These are phyloP conservation scores for Fusarium sp. DNA, from an alignment of 2,329 filamentous ascomycete species.

Conservation along the genomic window DNA sequence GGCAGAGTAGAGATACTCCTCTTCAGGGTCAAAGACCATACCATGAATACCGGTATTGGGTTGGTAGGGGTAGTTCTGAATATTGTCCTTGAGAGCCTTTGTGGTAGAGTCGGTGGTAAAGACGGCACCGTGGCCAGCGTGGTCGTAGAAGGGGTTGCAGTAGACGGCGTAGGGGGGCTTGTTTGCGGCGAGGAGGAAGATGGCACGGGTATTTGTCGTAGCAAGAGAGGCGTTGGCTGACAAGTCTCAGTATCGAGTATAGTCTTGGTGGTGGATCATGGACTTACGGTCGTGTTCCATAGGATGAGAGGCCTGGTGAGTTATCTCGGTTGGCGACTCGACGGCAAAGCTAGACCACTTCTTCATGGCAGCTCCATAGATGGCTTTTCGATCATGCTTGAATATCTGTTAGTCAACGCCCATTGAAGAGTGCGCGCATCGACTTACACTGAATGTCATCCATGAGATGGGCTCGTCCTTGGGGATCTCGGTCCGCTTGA, in stretches of 20 bases:
- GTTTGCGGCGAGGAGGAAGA: constrained; percentile 86
- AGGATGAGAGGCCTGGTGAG: constrained; percentile 80
- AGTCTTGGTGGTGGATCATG: neutral
- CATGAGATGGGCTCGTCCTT: constrained; percentile 91
- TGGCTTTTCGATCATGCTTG: constrained; percentile 84
- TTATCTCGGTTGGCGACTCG: constrained; percentile 80
- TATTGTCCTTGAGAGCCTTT: constrained; percentile 73
- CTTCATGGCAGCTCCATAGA: constrained; percentile 94
- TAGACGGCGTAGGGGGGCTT: constrained; percentile 87
- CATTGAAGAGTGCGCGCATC: neutral
- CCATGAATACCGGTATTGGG: constrained; percentile 81
- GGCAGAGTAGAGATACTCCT: constrained; percentile 84
- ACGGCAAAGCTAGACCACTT: constrained; percentile 90
- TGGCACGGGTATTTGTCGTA: constrained; percentile 87
- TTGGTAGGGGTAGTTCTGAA: constrained; percentile 82
- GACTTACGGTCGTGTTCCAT: constrained; percentile 81
- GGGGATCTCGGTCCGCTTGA: constrained; percentile 87
- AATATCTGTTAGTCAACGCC: neutral
- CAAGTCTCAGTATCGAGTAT: constrained; percentile 13
- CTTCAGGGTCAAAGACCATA: constrained; percentile 83
- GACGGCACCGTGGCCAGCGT: constrained; percentile 86
- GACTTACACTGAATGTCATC: constrained; percentile 90
- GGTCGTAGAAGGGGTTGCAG: constrained; percentile 90
- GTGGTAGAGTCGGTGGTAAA: constrained; percentile 70
- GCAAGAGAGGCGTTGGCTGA: constrained; percentile 76